These are phyloP conservation scores for Plantago elongata DNA, from an alignment of 257 asterid genomes.

Conservation along the genomic window DNA sequence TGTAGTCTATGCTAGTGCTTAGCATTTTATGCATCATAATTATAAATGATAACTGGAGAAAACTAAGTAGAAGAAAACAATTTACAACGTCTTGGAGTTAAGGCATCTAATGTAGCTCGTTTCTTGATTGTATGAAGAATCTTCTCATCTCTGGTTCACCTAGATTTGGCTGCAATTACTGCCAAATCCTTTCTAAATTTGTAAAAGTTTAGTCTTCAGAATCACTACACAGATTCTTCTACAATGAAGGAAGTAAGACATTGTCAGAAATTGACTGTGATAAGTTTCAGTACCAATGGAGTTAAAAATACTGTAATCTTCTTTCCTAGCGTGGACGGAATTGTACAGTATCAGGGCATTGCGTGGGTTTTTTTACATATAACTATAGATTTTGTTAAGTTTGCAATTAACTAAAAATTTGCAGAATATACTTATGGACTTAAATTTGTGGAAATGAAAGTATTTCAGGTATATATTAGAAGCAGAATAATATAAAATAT, in stretches of 20 bases:
- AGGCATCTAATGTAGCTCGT: background rate
- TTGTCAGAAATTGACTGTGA: background rate
- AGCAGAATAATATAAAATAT: no score
- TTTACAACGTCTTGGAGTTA: no score
- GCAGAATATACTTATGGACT: no score
- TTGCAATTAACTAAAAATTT: background rate
- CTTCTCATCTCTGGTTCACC: background rate
- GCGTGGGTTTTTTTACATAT: no score
- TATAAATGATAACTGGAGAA: background rate
- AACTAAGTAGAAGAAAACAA: background rate
- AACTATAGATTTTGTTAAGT: no score
- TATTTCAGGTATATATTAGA: no score
- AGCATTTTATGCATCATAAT: background rate
- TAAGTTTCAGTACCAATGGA: background rate
- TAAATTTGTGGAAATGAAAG: no score
- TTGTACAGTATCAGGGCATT: background rate
- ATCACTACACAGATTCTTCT: background rate
- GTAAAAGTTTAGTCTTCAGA: background rate
- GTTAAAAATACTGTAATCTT: background rate
- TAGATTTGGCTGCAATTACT: background rate
- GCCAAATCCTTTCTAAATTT: background rate
- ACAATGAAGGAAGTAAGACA: background rate
- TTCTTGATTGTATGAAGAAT: conserved; percentile 1
- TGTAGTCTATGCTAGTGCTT: background rate
- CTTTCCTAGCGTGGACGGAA: background rate